These are phyloP conservation scores for Suillus spraguei DNA, from an alignment of 768 basidiomycete species.

Conservation along the genomic window DNA sequence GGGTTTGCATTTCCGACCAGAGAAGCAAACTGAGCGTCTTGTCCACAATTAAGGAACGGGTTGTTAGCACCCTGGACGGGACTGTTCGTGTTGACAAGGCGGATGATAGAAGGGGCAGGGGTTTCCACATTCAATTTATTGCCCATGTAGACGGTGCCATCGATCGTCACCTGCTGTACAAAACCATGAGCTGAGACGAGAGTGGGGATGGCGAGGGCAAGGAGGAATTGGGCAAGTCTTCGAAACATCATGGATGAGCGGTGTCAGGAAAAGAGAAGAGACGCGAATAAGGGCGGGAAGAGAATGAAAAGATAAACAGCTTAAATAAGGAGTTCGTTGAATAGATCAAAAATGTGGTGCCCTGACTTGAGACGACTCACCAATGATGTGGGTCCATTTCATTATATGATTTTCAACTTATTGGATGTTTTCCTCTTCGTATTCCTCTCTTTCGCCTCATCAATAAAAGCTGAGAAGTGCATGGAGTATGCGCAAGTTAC, in stretches of 20 bases:
- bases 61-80: constrained; percentile 62
- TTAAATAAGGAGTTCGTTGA: not conserved
- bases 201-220: constrained; percentile 18
- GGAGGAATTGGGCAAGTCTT: constrained; percentile 10
- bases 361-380: not conserved
- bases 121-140: constrained; percentile 34
- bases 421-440: not conserved
- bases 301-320: not conserved
- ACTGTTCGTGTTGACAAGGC: constrained; percentile 43
- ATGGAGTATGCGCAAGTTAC: not conserved
- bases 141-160: constrained; percentile 30
- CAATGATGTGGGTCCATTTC: not conserved
- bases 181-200: constrained; percentile 35
- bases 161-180: constrained; percentile 30
- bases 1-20: constrained; percentile 61
- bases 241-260: constrained; percentile 1
- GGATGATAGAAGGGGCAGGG: constrained; percentile 42
- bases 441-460: not conserved
- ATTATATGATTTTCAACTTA: not conserved
- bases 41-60: constrained; percentile 61
- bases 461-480: not conserved
- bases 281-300: not conserved
- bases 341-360: not conserved
- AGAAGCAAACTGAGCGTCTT: constrained; percentile 49
- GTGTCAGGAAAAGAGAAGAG: not conserved